Evolutionary conservation across 441 rosid species (phyloP).

Genomic region (Biscutella laevigata): DNA sequence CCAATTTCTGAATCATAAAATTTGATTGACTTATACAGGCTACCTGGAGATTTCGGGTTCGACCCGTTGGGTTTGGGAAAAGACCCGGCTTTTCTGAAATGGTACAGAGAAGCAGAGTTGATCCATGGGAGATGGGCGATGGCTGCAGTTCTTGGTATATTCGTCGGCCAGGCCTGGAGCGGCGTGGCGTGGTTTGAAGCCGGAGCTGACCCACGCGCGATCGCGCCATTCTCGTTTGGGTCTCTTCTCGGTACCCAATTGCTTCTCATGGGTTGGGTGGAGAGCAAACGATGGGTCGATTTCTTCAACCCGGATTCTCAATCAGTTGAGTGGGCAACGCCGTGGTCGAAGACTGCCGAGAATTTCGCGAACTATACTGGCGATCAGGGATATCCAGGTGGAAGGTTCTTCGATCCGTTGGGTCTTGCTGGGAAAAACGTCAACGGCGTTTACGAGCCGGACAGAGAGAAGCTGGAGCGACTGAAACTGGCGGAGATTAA

Average conservation of each 20-base stretch:
- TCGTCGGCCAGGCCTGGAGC: slow-evolving; percentile 89
- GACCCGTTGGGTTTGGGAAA: slow-evolving; percentile 89
- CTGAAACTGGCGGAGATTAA: slow-evolving; percentile 88
- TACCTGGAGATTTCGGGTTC: slow-evolving; percentile 90
- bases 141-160: slow-evolving; percentile 83
- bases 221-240: slow-evolving; percentile 88
- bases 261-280: slow-evolving; percentile 96
- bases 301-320: slow-evolving; percentile 91
- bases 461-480: slow-evolving; percentile 66
- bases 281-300: slow-evolving; percentile 94
- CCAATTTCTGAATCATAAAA: not conserved
- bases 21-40: slow-evolving; percentile 36
- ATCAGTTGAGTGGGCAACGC: slow-evolving; percentile 90
- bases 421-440: slow-evolving; percentile 50
- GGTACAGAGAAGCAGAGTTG: slow-evolving; percentile 95
- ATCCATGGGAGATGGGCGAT: slow-evolving; percentile 98
- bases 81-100: slow-evolving; percentile 84
- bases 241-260: slow-evolving; percentile 74
- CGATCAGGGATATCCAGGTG: slow-evolving; percentile 90
- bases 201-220: slow-evolving; percentile 73
- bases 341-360: slow-evolving; percentile 82
- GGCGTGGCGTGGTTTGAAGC: slow-evolving; percentile 97
- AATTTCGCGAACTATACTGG: slow-evolving; percentile 78
- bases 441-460: slow-evolving; percentile 66
- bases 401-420: slow-evolving; percentile 86